Conservation (phyloP, 257 asterid species). For the Solanum clarkiae region DNA sequence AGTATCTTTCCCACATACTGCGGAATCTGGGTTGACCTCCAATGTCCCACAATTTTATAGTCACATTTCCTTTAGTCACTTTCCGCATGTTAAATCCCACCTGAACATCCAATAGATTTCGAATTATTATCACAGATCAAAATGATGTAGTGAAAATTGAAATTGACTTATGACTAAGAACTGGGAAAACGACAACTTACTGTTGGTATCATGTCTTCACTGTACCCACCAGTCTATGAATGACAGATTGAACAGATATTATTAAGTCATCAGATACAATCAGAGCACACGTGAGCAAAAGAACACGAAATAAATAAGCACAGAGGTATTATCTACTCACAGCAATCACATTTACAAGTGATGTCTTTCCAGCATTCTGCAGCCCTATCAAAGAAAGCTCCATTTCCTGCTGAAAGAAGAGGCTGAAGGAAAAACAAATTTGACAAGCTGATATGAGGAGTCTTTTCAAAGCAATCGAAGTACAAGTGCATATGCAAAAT, state of each 20-base stretch:
- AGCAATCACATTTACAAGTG: slow-evolving; percentile 91
- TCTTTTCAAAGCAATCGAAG: neutral
- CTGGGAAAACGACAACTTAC: slow-evolving; percentile 29
- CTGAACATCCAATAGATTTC: slow-evolving; percentile 16
- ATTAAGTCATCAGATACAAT: slow-evolving; percentile 6
- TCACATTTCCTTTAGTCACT: slow-evolving; percentile 94
- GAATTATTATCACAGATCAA: neutral
- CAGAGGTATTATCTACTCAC: slow-evolving; percentile 34
- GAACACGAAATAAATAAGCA: neutral
- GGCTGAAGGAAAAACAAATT: slow-evolving; percentile 31
- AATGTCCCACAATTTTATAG: slow-evolving; percentile 98
- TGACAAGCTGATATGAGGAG: neutral
- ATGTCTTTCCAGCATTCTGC: slow-evolving; percentile 97
- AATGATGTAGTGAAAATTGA: neutral
- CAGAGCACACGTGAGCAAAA: neutral
- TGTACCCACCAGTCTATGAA: slow-evolving; percentile 91
- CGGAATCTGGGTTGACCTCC: slow-evolving; percentile 99
- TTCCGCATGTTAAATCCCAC: slow-evolving; percentile 97
- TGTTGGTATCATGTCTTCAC: slow-evolving; percentile 99
- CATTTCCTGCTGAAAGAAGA: slow-evolving; percentile 99
- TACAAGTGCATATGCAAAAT: neutral
- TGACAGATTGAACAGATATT: neutral
- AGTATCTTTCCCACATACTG: slow-evolving; percentile 97
- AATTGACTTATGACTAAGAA: neutral
- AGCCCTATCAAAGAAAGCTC: slow-evolving; percentile 97